These are phyloP conservation scores for Stagonosporopsis vannaccii DNA, from an alignment of 2,329 filamentous ascomycete species.

Conservation along the genomic window DNA sequence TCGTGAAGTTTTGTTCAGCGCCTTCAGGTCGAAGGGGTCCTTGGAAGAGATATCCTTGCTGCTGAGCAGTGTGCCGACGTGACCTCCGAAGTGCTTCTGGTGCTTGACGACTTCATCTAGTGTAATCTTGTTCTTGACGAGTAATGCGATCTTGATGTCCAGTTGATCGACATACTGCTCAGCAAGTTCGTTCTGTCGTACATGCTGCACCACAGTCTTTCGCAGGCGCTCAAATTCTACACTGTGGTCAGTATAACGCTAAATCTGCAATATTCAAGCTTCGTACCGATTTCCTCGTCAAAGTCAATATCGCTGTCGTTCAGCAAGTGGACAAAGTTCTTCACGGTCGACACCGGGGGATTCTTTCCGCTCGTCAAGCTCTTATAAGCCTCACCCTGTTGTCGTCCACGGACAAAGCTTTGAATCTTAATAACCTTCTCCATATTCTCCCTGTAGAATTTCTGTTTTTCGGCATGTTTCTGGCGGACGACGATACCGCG, in stretches of 20 bases:
- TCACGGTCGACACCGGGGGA: constrained; percentile 93
- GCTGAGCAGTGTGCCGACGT: constrained; percentile 82
- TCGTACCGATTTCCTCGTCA: constrained; percentile 81
- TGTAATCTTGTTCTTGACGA: constrained; percentile 99
- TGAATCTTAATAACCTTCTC: constrained; percentile 98
- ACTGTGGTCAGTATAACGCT: constrained; percentile 24
- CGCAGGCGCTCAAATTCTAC: constrained; percentile 88
- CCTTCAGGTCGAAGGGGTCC: constrained; percentile 95
- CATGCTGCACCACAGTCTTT: constrained; percentile 96
- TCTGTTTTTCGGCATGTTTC: constrained; percentile 82
- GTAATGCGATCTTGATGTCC: constrained; percentile 96
- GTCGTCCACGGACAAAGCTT: constrained; percentile 91
- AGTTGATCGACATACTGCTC: constrained; percentile 98
- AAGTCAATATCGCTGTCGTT: constrained; percentile 99
- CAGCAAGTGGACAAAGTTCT: constrained; percentile 96
- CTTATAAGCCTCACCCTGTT: constrained; percentile 98
- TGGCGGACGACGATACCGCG: constrained; percentile 77
- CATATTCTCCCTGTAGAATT: constrained; percentile 95
- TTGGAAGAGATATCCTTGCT: constrained; percentile 88
- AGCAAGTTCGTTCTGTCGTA: constrained; percentile 94
- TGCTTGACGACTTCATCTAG: constrained; percentile 97
- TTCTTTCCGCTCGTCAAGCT: constrained; percentile 96
- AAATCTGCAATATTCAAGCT: not conserved
- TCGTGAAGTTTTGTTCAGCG: constrained; percentile 93
- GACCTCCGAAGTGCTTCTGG: constrained; percentile 93